Conservation (phyloP, 2,329 filamentous ascomycete genomes). For the Aulographum hederae region DNA sequence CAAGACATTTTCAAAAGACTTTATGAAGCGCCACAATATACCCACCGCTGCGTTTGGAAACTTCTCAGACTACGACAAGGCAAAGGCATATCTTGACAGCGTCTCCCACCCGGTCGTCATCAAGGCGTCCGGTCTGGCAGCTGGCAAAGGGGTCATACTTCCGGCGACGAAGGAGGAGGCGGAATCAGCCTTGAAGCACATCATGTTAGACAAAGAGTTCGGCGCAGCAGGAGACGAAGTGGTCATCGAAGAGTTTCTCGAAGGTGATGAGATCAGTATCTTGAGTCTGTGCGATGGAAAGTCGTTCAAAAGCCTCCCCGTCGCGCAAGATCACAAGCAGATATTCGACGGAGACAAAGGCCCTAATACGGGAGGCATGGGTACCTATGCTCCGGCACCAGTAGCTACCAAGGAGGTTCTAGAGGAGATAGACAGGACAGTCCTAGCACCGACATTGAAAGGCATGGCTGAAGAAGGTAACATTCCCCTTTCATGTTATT, state of each 20-base stretch:
- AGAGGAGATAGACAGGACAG: slow-evolving; percentile 57
- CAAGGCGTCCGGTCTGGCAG: slow-evolving; percentile 83
- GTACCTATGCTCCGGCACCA: slow-evolving; percentile 69
- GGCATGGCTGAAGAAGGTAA: slow-evolving; percentile 66
- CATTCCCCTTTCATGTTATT: slow-evolving; percentile 2
- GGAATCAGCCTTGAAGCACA: slow-evolving; percentile 61
- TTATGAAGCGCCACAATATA: slow-evolving; percentile 82
- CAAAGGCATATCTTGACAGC: slow-evolving; percentile 46
- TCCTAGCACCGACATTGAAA: slow-evolving; percentile 77
- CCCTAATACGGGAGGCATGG: slow-evolving; percentile 95
- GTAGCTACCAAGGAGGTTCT: slow-evolving; percentile 42
- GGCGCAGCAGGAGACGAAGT: slow-evolving; percentile 76
- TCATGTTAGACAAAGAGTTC: slow-evolving; percentile 81
- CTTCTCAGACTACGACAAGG: slow-evolving; percentile 60
- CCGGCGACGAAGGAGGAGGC: slow-evolving; percentile 70
- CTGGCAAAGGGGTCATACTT: slow-evolving; percentile 89
- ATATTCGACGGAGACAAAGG: slow-evolving; percentile 80
- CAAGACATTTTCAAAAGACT: slow-evolving; percentile 95
- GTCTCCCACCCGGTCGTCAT: slow-evolving; percentile 42
- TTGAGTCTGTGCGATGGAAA: slow-evolving; percentile 83
- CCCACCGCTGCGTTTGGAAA: slow-evolving; percentile 85
- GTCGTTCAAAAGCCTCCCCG: slow-evolving; percentile 64
- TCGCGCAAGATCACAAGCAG: slow-evolving; percentile 93
- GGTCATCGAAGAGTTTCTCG: slow-evolving; percentile 85
- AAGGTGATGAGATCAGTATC: slow-evolving; percentile 83